Evolutionary conservation across 495 filamentous ascomycete species (phyloP).

Genomic region (Penicillium samsonianum): DNA sequence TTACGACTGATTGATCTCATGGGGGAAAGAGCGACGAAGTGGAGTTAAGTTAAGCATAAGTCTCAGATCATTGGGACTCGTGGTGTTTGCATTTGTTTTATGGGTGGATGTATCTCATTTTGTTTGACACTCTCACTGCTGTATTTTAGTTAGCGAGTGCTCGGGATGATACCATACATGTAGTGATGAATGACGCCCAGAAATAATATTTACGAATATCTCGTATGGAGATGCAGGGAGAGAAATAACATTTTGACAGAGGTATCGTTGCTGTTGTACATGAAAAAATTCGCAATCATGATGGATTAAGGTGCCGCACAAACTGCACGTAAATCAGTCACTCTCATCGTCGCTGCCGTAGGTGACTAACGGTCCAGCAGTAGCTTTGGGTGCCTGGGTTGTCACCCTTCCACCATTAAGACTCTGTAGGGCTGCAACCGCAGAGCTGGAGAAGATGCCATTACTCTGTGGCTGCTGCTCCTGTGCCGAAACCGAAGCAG

Average conservation of each 20-base stretch:
- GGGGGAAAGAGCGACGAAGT: background rate
- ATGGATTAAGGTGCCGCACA: background rate
- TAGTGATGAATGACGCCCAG: conserved; percentile 24
- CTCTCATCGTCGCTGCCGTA: conserved; percentile 92
- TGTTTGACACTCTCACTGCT: conserved; percentile 23
- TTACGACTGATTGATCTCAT: conserved; percentile 14
- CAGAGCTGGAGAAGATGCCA: conserved; percentile 80
- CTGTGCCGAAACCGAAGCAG: conserved; percentile 23
- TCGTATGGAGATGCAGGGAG: conserved; percentile 9
- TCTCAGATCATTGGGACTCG: background rate
- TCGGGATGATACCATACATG: conserved; percentile 34
- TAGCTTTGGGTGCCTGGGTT: conserved; percentile 35
- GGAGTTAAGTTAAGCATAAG: conserved; percentile 5
- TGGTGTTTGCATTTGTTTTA: conserved; percentile 12
- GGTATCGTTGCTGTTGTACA: conserved; percentile 48
- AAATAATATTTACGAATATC: conserved; percentile 15
- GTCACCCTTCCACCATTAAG: conserved; percentile 44
- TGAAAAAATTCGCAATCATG: conserved; percentile 20
- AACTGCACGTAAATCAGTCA: conserved; percentile 35
- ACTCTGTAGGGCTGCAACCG: conserved; percentile 68
- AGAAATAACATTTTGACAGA: conserved; percentile 21
- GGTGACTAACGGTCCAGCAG: conserved; percentile 71
- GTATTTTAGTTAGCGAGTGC: conserved; percentile 33
- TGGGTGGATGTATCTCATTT: conserved; percentile 12
- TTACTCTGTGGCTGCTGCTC: conserved; percentile 32